Conservation (phyloP, 768 basidiomycete species). For the Ramaria sp. region DNA sequence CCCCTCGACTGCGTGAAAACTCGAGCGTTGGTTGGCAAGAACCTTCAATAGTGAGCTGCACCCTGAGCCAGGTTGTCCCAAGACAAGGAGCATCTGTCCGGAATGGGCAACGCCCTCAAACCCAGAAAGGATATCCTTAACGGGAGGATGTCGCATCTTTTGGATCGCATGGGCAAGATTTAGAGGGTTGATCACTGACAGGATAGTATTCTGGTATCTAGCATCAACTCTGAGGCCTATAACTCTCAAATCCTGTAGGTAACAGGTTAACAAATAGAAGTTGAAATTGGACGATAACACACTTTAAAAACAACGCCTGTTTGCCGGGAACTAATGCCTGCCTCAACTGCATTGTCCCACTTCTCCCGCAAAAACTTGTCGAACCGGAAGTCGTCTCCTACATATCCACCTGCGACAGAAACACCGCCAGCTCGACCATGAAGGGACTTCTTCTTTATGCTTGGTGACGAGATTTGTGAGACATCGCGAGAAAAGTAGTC, state of each 20-base stretch:
- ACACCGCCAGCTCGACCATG: too few species aligned
- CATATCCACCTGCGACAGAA: not conserved
- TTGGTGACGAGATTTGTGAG: not conserved
- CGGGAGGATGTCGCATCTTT: constrained; percentile 43
- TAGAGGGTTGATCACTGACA: constrained; percentile 47
- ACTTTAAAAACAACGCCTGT: constrained; percentile 8
- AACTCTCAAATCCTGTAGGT: constrained; percentile 37
- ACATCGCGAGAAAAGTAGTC: not conserved
- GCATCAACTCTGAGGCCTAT: constrained; percentile 47
- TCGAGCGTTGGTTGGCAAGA: constrained; percentile 63
- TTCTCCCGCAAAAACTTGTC: constrained; percentile 1
- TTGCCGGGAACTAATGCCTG: constrained; percentile 5
- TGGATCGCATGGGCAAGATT: constrained; percentile 33
- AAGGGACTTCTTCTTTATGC: not conserved
- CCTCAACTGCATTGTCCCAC: constrained; percentile 4
- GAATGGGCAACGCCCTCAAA: constrained; percentile 48
- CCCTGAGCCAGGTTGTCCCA: constrained; percentile 78
- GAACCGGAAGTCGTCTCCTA: constrained; percentile 5
- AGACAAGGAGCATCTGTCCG: constrained; percentile 66
- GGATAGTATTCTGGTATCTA: constrained; percentile 46
- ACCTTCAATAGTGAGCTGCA: constrained; percentile 78
- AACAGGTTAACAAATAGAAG: not conserved
- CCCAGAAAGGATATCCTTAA: constrained; percentile 41
- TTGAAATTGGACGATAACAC: not conserved
- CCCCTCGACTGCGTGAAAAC: constrained; percentile 59